Evolutionary conservation across 768 basidiomycete genomes (phyloP), one percentile per base, ranked within the genome.

Genomic region (Glaciozyma antarctica): DNA sequence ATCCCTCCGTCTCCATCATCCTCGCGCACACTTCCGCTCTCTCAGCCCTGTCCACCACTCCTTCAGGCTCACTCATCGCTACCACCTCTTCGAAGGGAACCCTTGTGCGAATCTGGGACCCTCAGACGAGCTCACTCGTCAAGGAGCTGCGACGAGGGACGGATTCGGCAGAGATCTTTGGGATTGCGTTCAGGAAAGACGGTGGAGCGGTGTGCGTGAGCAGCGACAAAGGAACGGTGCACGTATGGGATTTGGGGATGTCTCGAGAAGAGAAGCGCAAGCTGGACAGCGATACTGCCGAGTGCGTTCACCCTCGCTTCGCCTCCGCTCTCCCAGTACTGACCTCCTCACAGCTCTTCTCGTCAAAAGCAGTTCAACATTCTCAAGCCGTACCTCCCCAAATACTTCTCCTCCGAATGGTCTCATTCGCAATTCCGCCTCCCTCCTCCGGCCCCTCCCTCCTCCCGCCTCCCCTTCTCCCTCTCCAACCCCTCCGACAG

Each of bases 391-490:
- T 91, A 86, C 73, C 77, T 94, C 15, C 90, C 90, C 22, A 88
- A 87, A 67, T 94, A 94, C 75, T 92, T 95, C 74, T 85, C 86
- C 73, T 92, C 90, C n/a, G 87, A 92, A 76, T 94, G 91, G 92
- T 93, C 91, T 0, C 92, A 94, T 74, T 89, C 91, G 19, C 87
- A 89, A 70, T 95, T 88, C 75, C 83, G 88, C 51, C 88, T 95
- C 73, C 91, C 91, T 4, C 79, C 86, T 3, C 88, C 90, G 71
- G 86, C 86, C 2, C 80, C 90, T 12, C 89, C 92, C 68, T 86
- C 60, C 26, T 69, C 66, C 7, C 64, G 66, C 21, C 62, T 71
- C 17, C 66, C 66, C 17, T 70, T 90, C 55, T 86, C 88, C 16
- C 77, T 91, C 43, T 84, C 86, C 17, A 64, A 60, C 24, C 82